These are phyloP conservation scores for Hirsutella rhossiliensis DNA, from an alignment of 2,329 filamentous ascomycete genomes.

Conservation along the genomic window DNA sequence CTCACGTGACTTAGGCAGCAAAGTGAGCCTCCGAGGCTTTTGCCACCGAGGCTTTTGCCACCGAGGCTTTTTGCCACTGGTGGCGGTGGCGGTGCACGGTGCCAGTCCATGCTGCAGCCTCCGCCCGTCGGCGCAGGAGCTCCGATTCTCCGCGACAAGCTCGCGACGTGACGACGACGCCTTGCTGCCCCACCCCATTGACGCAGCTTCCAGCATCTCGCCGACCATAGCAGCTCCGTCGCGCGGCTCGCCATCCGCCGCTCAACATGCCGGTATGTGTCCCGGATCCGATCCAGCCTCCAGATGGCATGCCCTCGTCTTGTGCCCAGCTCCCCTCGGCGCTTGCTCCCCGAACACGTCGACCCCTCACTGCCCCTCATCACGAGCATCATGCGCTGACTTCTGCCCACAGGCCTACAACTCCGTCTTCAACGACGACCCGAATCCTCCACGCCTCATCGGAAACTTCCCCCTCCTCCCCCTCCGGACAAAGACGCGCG, in stretches of 20 bases:
- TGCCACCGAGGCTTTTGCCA: too few species aligned
- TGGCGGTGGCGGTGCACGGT: background rate
- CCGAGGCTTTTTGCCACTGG: background rate
- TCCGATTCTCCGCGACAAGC: background rate
- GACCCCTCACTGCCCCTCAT: background rate
- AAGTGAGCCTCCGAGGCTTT: background rate
- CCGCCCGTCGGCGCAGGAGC: background rate
- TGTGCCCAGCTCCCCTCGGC: background rate
- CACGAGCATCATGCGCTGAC: background rate
- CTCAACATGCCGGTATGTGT: constrained; percentile 35
- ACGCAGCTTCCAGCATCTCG: constrained; percentile 1
- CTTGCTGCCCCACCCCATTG: background rate
- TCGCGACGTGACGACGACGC: background rate
- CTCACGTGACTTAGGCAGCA: background rate
- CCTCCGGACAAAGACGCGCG: constrained; percentile 86
- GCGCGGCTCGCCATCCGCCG: constrained; percentile 9
- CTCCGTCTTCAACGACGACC: constrained; percentile 87
- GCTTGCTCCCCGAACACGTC: background rate
- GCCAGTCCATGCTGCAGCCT: background rate
- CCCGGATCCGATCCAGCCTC: background rate
- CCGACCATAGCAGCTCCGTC: constrained; percentile 8
- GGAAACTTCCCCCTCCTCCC: constrained; percentile 94
- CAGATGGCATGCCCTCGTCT: background rate
- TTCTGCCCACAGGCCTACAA: constrained; percentile 69
- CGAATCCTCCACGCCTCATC: constrained; percentile 46